Base-by-base conservation (phyloP, 768 basidiomycete genomes). In the Kwoniella pini region DNA sequence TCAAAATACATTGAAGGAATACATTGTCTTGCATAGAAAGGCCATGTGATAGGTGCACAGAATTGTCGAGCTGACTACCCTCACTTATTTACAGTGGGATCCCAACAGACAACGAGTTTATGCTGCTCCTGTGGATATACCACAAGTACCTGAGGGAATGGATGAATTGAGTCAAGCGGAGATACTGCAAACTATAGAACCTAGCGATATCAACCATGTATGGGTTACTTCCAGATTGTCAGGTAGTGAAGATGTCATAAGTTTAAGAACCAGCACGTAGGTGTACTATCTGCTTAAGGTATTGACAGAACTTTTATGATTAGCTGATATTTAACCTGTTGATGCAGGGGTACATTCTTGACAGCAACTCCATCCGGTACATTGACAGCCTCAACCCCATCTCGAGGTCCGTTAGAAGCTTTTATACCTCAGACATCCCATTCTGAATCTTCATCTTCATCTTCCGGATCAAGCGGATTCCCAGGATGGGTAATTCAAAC, bases 171-270 rank as follows among this genome's bases (percentile, higher is more conserved):
- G 63, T 26, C 45, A 67, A n/a, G 53, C 64, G 21, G 75, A 78
- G 69, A 64, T 75, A 12, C 51, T 78, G 11, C 60, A 70, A 30
- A 59, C 69, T 4, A 50, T 78, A 2, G 77, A 78, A 40, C 77
- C 77, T 31, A 71, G 67, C 2, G 77, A 76, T 43, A 69, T 78
- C 11, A 75, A 75, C 57, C 75, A 75, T 43, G 77, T 78, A 11
- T 78, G 77, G 77, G 77, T 78, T 28, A 63, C 75, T 15, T 71
- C 72, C 7, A 54, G 77, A 24, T 59, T 78, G 43, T 67, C 64
- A n/a, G 77, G 77, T 0, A 74, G 68, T 57, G 77, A 78, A 49
- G 73, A 70, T 15, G 69, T 76, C 10, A 61, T 78, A 39, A 72
- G 67, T 43, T 42, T 78, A 22, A 45, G 77, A 31, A 69, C 65